These are phyloP conservation scores for Nitzschia inconspicua DNA, from an alignment of 108 stramenopile genomes.

Conservation along the genomic window DNA sequence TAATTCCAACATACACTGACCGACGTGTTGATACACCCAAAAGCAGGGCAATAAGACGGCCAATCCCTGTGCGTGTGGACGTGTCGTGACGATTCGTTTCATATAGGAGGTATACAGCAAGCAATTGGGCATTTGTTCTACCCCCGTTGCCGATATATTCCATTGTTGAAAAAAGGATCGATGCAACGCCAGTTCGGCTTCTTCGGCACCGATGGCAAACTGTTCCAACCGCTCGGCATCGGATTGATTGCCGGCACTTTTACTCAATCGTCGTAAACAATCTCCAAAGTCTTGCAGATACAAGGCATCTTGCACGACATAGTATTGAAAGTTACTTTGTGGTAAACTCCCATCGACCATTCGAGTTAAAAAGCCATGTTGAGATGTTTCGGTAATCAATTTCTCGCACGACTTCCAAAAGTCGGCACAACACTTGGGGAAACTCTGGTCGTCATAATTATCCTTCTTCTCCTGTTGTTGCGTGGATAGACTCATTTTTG, in stretches of 20 bases:
- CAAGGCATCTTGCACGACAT: conserved; percentile 75
- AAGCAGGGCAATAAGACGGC: conserved; percentile 82
- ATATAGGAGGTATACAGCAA: conserved; percentile 85
- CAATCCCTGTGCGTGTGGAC: conserved; percentile 67
- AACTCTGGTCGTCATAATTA: too few species aligned
- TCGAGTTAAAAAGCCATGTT: conserved; percentile 77
- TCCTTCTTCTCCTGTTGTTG: too few species aligned
- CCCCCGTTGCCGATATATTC: conserved; percentile 52
- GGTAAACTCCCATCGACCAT: conserved; percentile 76
- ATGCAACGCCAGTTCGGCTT: conserved; percentile 72
- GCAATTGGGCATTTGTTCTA: conserved; percentile 70
- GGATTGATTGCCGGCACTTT: conserved; percentile 29
- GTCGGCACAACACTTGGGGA: too few species aligned
- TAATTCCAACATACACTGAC: conserved; percentile 73
- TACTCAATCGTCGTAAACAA: conserved; percentile 49
- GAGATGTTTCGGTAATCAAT: conserved; percentile 69
- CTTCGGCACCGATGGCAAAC: conserved; percentile 75
- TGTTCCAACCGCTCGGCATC: conserved; percentile 43
- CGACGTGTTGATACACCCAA: conserved; percentile 90
- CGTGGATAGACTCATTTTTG: too few species aligned
- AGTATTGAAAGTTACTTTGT: conserved; percentile 68
- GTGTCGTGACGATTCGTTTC: conserved; percentile 57
- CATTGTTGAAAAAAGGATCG: conserved; percentile 70
- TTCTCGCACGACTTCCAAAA: too few species aligned
- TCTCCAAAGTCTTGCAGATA: conserved; percentile 77